phyloP scores from a whole-genome alignment of 2,329 filamentous ascomycete genomes.

The Paramyrothecium roridum region DNA sequence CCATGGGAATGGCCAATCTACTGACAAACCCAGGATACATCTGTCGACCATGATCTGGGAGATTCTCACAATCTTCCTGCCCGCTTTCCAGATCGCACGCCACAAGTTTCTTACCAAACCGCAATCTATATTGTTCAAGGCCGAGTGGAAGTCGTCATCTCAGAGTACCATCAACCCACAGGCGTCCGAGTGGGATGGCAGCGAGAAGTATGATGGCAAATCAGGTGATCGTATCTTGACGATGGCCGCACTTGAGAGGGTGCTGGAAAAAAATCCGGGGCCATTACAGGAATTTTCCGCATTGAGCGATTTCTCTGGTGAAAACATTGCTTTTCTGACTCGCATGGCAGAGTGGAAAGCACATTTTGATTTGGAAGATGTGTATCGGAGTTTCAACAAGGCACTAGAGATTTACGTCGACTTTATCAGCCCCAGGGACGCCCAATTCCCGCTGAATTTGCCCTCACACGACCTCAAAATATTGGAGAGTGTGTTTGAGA shows the following conservation, averaged over 20 bases:
- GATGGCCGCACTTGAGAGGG: slow-evolving; percentile 60
- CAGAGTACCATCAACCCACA: not conserved
- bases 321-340: slow-evolving; percentile 67
- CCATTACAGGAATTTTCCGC: slow-evolving; percentile 64
- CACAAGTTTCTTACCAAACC: slow-evolving; percentile 4
- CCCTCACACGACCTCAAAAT: slow-evolving; percentile 48
- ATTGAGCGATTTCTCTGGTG: slow-evolving; percentile 64
- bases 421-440: slow-evolving; percentile 56
- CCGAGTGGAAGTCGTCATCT: not conserved
- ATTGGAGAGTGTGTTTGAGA: slow-evolving; percentile 53
- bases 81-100: slow-evolving; percentile 51
- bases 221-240: slow-evolving; percentile 44
- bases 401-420: slow-evolving; percentile 60
- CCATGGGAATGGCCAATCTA: slow-evolving; percentile 34
- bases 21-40: slow-evolving; percentile 22
- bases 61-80: slow-evolving; percentile 59
- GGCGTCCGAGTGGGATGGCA: slow-evolving; percentile 1
- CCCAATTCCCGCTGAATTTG: slow-evolving; percentile 64
- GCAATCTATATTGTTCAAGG: not conserved
- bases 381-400: slow-evolving; percentile 39
- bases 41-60: slow-evolving; percentile 59
- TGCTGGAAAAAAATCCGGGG: slow-evolving; percentile 54
- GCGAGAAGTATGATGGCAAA: slow-evolving; percentile 5
- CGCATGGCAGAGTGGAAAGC: slow-evolving; percentile 55
- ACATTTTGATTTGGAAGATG: slow-evolving; percentile 11